Percentiles rank a stretch among this genome's conserved stretches.
phyloP scores from a whole-genome alignment of 441 rosid genomes.

The Gossypium schwendimanii region DNA sequence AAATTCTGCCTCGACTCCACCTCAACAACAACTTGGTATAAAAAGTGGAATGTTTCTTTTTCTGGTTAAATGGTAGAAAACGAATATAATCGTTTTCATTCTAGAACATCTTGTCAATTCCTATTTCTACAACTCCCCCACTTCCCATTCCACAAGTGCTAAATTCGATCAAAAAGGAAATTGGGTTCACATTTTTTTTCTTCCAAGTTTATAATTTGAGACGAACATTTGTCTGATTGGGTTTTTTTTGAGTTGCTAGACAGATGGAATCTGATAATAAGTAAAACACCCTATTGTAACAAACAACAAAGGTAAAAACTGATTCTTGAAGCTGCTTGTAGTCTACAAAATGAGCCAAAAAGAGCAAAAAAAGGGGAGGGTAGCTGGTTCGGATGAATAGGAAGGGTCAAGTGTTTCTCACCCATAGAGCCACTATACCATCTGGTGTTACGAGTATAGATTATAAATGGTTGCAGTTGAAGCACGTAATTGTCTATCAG shows the following conservation, averaged over 20 bases:
- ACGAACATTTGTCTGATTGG: constrained; percentile 31
- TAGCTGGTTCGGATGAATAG: constrained; percentile 14
- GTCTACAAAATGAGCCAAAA: constrained; percentile 5
- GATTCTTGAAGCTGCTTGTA: constrained; percentile 16
- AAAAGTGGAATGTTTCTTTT: constrained; percentile 7
- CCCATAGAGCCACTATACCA: constrained; percentile 34
- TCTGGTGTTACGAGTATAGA: constrained; percentile 27
- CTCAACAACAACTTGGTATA: constrained; percentile 33
- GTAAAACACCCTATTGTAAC: constrained; percentile 18
- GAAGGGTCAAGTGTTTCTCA: constrained; percentile 16
- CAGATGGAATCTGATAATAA: constrained; percentile 52
- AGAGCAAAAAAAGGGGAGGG: constrained; percentile 8
- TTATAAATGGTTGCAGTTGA: constrained; percentile 46
- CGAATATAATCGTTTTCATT: constrained; percentile 35
- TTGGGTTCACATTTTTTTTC: constrained; percentile 4
- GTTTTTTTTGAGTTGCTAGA: neutral
- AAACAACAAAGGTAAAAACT: constrained; percentile 15
- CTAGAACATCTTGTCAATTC: constrained; percentile 32
- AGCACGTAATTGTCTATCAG: constrained; percentile 38
- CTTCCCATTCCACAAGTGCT: constrained; percentile 31
- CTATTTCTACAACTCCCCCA: constrained; percentile 31
- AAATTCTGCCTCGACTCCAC: constrained; percentile 24
- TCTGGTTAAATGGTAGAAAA: constrained; percentile 15
- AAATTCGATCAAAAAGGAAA: constrained; percentile 13
- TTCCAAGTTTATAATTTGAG: constrained; percentile 1